Base-by-base conservation (phyloP, 345 rosid species). In the Salix purpurea region DNA sequence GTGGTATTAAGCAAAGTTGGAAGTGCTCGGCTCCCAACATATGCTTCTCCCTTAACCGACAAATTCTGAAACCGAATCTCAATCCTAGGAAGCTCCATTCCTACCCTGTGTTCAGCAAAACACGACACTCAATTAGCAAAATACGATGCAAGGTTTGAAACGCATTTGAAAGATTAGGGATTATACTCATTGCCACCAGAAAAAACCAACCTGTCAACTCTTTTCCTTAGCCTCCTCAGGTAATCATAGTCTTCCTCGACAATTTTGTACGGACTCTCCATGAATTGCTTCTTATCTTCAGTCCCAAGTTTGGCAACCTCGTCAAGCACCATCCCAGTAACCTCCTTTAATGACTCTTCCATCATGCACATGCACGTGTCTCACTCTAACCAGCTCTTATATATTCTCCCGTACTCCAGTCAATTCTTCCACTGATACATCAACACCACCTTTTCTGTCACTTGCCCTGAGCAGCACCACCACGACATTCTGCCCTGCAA, bases 31-130 rank as follows among this genome's bases (percentile, higher is more conserved):
- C 74, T 75, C 54, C 85, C 88, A 56, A 83, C 83, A 46, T 86
- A 77, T 28, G 84, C 86, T 26, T 83, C 86, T 36, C 88, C 88
- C 32, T 86, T 80, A 18, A 86, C 67, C 1, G 80, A 76, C 64
- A 86, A 74, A 72, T 83, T 65, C 85, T 86, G 79, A 76, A 81
- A 81, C 74, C 88, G 76, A 32, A 86, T 80, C 74, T 83, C 88
- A 58, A 86, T 81, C 80, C 70, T 81, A 4, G 86, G 88, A 48
- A 81, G 58, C 52, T 81, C 82, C 16, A 86, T 81, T 24, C 86
- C 88, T n/a, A 85, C 86, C 77, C 88, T 77, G 77, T 75, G 28
- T 15, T 72, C 65, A 67, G 32, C 61, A 26, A 6, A n/a, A 34
- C 34, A 46, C 44, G 8, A 15, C 64, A 9, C 18, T 46, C 15